These are phyloP conservation scores for Penicillium silybi DNA, from an alignment of 495 filamentous ascomycete species.

Conservation along the genomic window DNA sequence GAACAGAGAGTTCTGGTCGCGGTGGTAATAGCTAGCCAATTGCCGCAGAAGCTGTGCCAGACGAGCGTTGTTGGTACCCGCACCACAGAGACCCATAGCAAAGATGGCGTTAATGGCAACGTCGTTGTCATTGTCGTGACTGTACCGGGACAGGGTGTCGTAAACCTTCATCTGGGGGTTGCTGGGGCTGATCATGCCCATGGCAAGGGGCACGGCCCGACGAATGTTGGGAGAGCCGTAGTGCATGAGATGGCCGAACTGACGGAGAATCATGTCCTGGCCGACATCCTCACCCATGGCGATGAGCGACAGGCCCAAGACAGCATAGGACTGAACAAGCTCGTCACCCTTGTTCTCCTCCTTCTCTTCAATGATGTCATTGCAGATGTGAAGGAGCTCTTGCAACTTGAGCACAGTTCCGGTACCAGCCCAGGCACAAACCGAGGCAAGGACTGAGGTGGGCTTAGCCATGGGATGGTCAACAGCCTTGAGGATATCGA, in stretches of 20 bases:
- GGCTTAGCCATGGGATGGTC: conserved; percentile 93
- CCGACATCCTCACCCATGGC: conserved; percentile 98
- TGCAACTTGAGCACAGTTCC: conserved; percentile 95
- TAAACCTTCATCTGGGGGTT: conserved; percentile 99
- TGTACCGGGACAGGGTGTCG: conserved; percentile 96
- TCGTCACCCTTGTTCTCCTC: conserved; percentile 93
- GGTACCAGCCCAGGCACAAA: conserved; percentile 96
- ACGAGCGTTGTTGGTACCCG: conserved; percentile 96
- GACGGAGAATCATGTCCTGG: conserved; percentile 96
- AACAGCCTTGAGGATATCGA: conserved; percentile 92
- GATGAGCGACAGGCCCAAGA: conserved; percentile 88
- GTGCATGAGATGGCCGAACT: conserved; percentile 98
- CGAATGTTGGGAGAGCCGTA: conserved; percentile 97
- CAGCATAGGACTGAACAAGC: conserved; percentile 90
- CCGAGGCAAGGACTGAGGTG: conserved; percentile 83
- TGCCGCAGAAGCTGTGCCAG: conserved; percentile 91
- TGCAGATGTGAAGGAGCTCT: conserved; percentile 93
- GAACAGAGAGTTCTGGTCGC: conserved; percentile 91
- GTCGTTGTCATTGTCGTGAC: conserved; percentile 98
- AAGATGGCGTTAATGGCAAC: conserved; percentile 98
- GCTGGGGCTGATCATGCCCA: conserved; percentile 93
- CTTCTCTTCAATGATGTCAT: conserved; percentile 91
- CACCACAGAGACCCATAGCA: conserved; percentile 95
- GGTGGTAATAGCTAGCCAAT: conserved; percentile 95
- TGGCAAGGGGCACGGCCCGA: conserved; percentile 91